Evolutionary conservation across 1,139 yeast species (phyloP), one percentile per base, ranked within the genome.

Genomic region (Hyphopichia pseudoburtonii): DNA sequence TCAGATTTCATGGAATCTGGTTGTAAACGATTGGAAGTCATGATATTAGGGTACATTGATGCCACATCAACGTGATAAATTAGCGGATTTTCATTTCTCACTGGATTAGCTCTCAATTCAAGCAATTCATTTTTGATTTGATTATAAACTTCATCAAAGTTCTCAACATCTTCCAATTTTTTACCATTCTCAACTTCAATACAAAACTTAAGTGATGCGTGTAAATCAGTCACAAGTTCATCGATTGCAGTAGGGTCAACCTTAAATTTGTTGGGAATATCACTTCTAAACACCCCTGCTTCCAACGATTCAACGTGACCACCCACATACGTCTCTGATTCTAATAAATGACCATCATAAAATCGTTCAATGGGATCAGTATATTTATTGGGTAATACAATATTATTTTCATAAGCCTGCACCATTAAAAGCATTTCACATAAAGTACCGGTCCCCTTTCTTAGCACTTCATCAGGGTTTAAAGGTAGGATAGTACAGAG

Each of bases 1-100:
- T 92, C 98, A 0, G 85, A 70, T 51, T 92, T 90, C 89, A 94
- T 92, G 1, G 98, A 90, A 61, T 94, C 99, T 0, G 99, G 99
- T 59, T 94, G 99, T 38, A 94, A 70, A 55, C 99, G 80, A 62
- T 94, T 94, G 0, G 98, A 86, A 3, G 96, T 88, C 97, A 94
- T 94, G 54, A 94, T 94, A 57, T 94, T 92, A 3, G 99, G 99
- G 55, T 94, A 94, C 99, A 94, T 94, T 0, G 98, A 92, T 0
- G 99, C 97, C 38, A 94, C 99, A 68, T 94, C 99, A 29, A 94
- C 96, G 58, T 94, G 99, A 54, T 94, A 94, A 47, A 94, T 94
- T 28, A 87, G 70, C 0, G 99, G 99, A 7, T 69, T 69, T 52
- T 92, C 98, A 9, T 63, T 60, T 48, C 97, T 69, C 27, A 67